Evolutionary conservation across 805 yeast genomes (phyloP), one percentile per base, ranked within the genome.

Genomic region (Kregervanrija delftensis): DNA sequence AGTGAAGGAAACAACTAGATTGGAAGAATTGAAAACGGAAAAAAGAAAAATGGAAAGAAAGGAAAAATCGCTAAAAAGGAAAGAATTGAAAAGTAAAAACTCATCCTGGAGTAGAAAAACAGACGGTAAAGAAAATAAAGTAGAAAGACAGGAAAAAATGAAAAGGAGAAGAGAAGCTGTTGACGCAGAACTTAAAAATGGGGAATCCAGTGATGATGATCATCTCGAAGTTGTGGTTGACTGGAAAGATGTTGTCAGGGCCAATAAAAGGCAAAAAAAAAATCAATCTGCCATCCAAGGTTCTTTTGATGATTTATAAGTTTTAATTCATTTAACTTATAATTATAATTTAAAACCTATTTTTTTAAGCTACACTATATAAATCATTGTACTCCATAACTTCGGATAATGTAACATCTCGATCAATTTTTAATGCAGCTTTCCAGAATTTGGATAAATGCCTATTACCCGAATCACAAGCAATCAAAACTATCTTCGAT

Each of bases 401-500:
- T 36, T 71, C 68, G 30, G 63, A 71, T 37, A 71, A 49, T 3
- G 65, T 59, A 22, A 76, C 56, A 44, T 59, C 62, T 31, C 56
- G 60, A 15, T 66, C 62, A 22, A 64, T 60, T 33, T 60, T 64
- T 30, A 63, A 60, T 0, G 91, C 91, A 43, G 71, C 65, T 54
- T 82, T 86, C 97, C 97, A 91, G 58, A 91, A 93, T 63, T 91
- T 91, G 41, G 93, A 84, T 47, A 91, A 59, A 64, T 91, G 99
- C 53, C 99, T 72, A 11, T 83, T 69, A 1, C 99, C 99, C 5
- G 95, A 81, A 61, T 91, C 99, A 61, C 98, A 93, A 1, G 96
- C 86, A 40, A 93, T 74, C 14, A 95, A 78, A 5, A 91, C 95
- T 16, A 91, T 79, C 14, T 69, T 76, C 42, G 83, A 76, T 1